Base-by-base conservation (phyloP, 1,139 yeast genomes). In the Williopsis jadinii region DNA sequence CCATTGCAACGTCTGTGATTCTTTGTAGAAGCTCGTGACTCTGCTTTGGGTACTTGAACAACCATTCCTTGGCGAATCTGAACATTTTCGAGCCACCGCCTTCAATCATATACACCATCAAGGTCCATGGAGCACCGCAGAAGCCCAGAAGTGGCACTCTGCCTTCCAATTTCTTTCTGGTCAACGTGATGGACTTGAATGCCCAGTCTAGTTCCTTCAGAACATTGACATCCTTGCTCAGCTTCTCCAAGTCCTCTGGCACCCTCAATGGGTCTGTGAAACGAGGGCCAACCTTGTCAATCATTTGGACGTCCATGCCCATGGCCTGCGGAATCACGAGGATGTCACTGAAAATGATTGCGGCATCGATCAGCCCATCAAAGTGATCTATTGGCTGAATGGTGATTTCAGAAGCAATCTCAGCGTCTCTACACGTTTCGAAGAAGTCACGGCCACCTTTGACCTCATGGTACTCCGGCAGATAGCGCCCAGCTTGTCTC, bases 81-180 rank as follows among this genome's bases (percentile, higher is more conserved):
- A 85, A 92, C 72, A 90, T 73, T 61, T 86, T 84, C 10, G 96
- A 82, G 12, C 97, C 96, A 54, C 95, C 97, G 38, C 98, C 98
- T 65, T 92, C 98, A 46, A 92, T 81, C 96, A 92, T 94, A 64
- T 94, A 92, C 34, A 90, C 96, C 67, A 92, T 72, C 49, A 92
- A 67, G 10, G 98, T 92, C 97, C 97, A 92, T 44, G 98, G 98
- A 11, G 95, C 97, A 43, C 98, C 98, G 53, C 92, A 86, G 64
- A 92, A 92, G 3, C 98, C 98, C 41, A 92, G 71, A 51, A 92
- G 71, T 24, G 98, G 98, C 13, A 90, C 97, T 55, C 95, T 75
- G 38, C 98, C 98, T 39, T 80, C 66, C 50, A 92, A 73, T 58
- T 84, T 86, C 48, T 70, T 72, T 64, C 98, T 76, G 11, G 98